Evolutionary conservation across 306 rosid species (phyloP).

Genomic region (Citrullus amarus): DNA sequence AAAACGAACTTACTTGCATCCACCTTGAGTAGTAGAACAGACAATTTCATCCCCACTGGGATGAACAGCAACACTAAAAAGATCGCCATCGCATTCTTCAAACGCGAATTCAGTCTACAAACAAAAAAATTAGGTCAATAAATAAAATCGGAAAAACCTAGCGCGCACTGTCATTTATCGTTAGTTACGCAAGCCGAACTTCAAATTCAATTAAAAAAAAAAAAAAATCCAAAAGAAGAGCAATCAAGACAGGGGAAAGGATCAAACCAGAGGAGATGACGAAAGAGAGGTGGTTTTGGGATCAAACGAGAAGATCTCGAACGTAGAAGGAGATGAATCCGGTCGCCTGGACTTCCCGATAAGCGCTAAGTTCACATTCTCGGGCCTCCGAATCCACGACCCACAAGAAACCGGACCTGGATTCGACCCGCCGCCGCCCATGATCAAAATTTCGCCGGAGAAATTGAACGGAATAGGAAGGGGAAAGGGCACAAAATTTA

Average conservation of each 20-base stretch:
- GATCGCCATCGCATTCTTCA: slow-evolving; percentile 84
- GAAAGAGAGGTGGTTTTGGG: slow-evolving; percentile 56
- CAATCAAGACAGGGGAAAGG: slow-evolving; percentile 1
- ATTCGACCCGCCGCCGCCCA: slow-evolving; percentile 45
- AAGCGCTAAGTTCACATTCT: slow-evolving; percentile 41
- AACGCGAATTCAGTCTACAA: slow-evolving; percentile 52
- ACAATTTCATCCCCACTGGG: slow-evolving; percentile 71
- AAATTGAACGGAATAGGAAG: background rate
- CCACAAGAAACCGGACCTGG: slow-evolving; percentile 71
- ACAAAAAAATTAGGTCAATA: background rate
- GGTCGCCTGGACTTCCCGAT: slow-evolving; percentile 53
- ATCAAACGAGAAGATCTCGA: slow-evolving; percentile 67
- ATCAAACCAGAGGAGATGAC: slow-evolving; percentile 52
- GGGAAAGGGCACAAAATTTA: background rate
- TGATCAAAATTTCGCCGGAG: background rate
- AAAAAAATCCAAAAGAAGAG: background rate
- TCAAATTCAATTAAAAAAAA: background rate
- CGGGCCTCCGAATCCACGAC: slow-evolving; percentile 90
- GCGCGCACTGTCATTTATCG: too few relatives aligned
- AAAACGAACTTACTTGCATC: slow-evolving; percentile 69
- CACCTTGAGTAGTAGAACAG: slow-evolving; percentile 68
- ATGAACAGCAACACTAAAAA: slow-evolving; percentile 66
- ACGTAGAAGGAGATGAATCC: slow-evolving; percentile 40
- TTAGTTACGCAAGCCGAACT: background rate
- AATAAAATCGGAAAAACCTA: slow-evolving; percentile 1